Percentiles rank a stretch among this genome's conserved stretches.
These are phyloP conservation scores for Tylopilus rubrobrunneus DNA, from an alignment of 768 basidiomycete species.

Conservation along the genomic window DNA sequence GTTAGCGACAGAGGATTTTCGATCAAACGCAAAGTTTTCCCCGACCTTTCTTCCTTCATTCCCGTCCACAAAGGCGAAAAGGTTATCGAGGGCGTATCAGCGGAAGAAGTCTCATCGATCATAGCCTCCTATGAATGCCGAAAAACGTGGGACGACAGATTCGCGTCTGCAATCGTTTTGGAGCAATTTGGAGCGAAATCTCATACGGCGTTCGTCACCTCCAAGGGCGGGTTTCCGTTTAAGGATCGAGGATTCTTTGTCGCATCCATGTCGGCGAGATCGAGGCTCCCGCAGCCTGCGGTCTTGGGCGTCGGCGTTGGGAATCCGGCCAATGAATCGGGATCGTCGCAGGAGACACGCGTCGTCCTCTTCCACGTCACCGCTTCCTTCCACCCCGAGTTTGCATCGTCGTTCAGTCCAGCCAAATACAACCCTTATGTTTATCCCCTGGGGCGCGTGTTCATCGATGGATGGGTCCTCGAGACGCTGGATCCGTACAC, in stretches of 20 bases:
- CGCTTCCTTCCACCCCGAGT: constrained; percentile 74
- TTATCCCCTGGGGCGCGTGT: constrained; percentile 75
- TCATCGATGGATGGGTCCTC: constrained; percentile 92
- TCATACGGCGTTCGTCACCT: constrained; percentile 65
- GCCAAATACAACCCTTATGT: constrained; percentile 72
- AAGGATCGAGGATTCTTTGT: constrained; percentile 84
- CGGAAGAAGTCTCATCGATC: constrained; percentile 81
- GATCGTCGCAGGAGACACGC: constrained; percentile 39
- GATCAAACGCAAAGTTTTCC: constrained; percentile 69
- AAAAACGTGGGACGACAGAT: constrained; percentile 83
- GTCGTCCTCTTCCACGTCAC: constrained; percentile 80
- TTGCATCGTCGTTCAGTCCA: constrained; percentile 49
- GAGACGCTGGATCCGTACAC: constrained; percentile 97
- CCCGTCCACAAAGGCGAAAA: constrained; percentile 86
- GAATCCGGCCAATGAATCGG: constrained; percentile 21
- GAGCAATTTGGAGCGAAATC: constrained; percentile 77
- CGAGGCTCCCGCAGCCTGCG: constrained; percentile 33
- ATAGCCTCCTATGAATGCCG: constrained; percentile 68
- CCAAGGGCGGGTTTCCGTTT: constrained; percentile 85
- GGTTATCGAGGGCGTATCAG: constrained; percentile 90
- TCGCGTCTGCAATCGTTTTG: constrained; percentile 64
- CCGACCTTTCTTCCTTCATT: constrained; percentile 73
- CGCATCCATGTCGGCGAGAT: constrained; percentile 70
- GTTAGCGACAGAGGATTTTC: constrained; percentile 74
- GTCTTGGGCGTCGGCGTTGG: constrained; percentile 37